These are phyloP conservation scores for Cordyceps militaris DNA, from an alignment of 2,329 filamentous ascomycete species.

Conservation along the genomic window DNA sequence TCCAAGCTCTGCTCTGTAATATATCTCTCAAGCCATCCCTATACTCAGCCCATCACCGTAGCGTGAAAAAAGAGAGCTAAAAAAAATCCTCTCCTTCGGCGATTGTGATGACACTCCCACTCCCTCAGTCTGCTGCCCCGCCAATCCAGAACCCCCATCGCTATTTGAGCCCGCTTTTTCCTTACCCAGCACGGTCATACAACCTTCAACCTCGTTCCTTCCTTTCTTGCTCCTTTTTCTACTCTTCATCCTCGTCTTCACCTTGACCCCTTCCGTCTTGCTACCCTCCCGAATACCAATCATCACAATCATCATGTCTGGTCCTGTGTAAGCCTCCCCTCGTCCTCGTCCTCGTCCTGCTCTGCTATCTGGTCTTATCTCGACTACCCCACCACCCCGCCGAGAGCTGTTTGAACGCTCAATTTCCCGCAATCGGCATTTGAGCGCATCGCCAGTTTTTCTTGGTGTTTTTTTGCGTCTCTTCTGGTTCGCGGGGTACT, in stretches of 20 bases:
- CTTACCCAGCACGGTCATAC: constrained; percentile 11
- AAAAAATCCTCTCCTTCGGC: not conserved
- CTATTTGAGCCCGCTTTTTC: constrained; percentile 10
- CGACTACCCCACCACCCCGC: constrained; percentile 13
- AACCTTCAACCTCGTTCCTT: constrained; percentile 4
- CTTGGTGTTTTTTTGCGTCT: constrained; percentile 5
- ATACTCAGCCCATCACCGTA: not conserved
- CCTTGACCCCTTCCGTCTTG: not conserved
- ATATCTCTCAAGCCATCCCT: not conserved
- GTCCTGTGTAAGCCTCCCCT: constrained; percentile 55
- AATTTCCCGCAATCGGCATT: constrained; percentile 13
- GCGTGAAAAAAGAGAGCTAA: constrained; percentile 2
- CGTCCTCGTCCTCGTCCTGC: constrained; percentile 6
- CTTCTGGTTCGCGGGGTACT: not conserved
- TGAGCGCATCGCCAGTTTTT: constrained; percentile 10
- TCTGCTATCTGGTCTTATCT: constrained; percentile 21
- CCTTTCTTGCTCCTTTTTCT: constrained; percentile 1
- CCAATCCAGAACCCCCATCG: constrained; percentile 9
- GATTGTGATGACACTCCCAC: constrained; percentile 9
- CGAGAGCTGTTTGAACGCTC: constrained; percentile 6
- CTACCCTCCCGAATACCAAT: not conserved
- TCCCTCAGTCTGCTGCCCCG: constrained; percentile 3
- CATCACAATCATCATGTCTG: constrained; percentile 49
- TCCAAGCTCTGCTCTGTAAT: not conserved
- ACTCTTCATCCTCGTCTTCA: constrained; percentile 7